Percentiles rank a stretch among this genome's conserved stretches.
Conservation (phyloP, 306 rosid genomes). For the Cajanus cajan region DNA sequence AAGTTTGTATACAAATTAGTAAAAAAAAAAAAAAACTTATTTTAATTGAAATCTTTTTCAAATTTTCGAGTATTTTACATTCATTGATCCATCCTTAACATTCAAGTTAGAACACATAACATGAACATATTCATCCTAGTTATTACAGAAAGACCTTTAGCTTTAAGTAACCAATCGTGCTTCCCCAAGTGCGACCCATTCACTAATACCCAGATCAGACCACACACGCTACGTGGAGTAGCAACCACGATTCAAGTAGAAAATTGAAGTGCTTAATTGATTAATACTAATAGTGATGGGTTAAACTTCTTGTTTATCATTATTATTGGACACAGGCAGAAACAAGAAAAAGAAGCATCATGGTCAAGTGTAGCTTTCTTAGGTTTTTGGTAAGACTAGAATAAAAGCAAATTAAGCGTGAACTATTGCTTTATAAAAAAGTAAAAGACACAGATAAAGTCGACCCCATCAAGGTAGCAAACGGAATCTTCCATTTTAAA, state of each 20-base stretch:
- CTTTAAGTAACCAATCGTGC: neutral
- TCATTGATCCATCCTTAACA: neutral
- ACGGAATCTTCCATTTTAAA: constrained; percentile 42
- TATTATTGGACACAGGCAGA: constrained; percentile 8
- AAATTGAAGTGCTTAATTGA: neutral
- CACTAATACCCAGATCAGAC: neutral
- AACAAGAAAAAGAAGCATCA: constrained; percentile 20
- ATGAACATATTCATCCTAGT: neutral
- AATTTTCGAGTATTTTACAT: neutral
- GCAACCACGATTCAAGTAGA: neutral
- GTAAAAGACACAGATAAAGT: constrained; percentile 14
- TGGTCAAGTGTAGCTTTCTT: constrained; percentile 16
- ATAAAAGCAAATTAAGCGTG: neutral
- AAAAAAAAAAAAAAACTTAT: too few species aligned
- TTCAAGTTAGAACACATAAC: neutral
- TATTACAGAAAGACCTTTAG: neutral
- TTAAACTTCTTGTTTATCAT: neutral
- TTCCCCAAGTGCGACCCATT: neutral
- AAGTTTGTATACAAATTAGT: too few species aligned
- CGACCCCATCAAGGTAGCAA: constrained; percentile 40
- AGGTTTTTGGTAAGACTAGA: constrained; percentile 15
- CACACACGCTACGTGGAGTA: neutral
- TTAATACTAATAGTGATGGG: neutral
- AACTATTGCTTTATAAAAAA: constrained; percentile 38
- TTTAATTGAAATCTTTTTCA: neutral